Evolutionary conservation across 768 basidiomycete species (phyloP).

Genomic region (Megacollybia marginata): DNA sequence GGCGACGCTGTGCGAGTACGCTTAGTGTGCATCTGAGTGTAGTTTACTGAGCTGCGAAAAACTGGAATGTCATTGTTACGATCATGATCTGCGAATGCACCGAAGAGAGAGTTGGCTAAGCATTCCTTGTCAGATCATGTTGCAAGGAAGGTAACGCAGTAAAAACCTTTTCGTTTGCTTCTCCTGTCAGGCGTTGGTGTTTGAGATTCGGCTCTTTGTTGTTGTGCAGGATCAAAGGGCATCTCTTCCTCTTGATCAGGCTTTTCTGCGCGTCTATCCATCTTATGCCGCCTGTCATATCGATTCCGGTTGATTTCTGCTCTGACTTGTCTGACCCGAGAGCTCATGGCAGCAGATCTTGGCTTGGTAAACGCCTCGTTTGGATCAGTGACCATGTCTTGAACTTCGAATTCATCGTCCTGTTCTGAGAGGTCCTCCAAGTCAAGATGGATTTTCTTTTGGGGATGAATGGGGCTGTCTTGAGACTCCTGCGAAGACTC

Average conservation of each 20-base stretch:
- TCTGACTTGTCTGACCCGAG: constrained; percentile 17
- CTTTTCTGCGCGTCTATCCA: constrained; percentile 18
- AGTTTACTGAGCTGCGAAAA: constrained; percentile 23
- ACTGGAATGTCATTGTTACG: constrained; percentile 9
- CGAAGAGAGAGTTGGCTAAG: background rate
- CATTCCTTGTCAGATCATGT: background rate
- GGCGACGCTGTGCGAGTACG: constrained; percentile 47
- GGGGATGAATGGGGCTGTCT: constrained; percentile 6
- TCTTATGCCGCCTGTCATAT: constrained; percentile 24
- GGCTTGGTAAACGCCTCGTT: constrained; percentile 5
- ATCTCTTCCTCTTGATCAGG: constrained; percentile 10
- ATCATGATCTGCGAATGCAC: background rate
- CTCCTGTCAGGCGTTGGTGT: constrained; percentile 18
- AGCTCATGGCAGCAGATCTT: constrained; percentile 12
- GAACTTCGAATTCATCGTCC: constrained; percentile 30
- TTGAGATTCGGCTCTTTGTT: constrained; percentile 4
- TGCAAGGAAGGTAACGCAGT: background rate
- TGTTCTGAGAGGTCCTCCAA: constrained; percentile 5
- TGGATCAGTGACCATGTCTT: constrained; percentile 44
- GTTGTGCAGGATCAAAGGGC: constrained; percentile 2
- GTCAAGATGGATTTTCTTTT: background rate
- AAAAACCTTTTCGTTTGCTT: constrained; percentile 44
- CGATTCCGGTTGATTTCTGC: constrained; percentile 26
- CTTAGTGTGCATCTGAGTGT: constrained; percentile 31
- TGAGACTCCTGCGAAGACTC: background rate